Evolutionary conservation across 495 filamentous ascomycete species (phyloP), one percentile per base, ranked within the genome.

Genomic region (Astrothelium subdiscretum): DNA sequence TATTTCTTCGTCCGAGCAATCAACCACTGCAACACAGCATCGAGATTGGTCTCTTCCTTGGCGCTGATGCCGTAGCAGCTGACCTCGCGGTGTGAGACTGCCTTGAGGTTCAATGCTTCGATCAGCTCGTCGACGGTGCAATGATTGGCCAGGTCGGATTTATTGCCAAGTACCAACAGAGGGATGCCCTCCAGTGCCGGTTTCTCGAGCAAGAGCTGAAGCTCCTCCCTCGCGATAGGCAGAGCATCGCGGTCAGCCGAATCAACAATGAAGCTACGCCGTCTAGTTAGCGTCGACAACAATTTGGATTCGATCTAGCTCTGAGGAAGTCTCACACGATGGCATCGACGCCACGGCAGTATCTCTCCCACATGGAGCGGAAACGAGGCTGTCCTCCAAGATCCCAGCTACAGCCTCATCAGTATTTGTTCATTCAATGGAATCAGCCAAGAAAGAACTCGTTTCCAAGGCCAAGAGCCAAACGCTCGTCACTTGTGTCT

Each of bases 41-140:
- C 94, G 66, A 98, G 83, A 75, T 98, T 98, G 32, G 92, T 97
- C 76, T 98, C 94, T 72, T 98, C 92, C 72, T 96, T 96, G 40
- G 92, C 94, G 69, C 91, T 96, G 76, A 98, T 97, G 59, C 94
- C 92, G 74, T 97, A 98, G 78, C 94, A 98, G 80, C 90, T 95
- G 67, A 98, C 92, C 74, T 98, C 94, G 32, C 94, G 89, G 69
- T 89, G 87, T 43, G 87, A 88, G 71, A 98, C 88, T 59, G 85
- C 83, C 75, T 92, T 94, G 32, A 98, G 81, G 67, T 96, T 85
- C 81, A 98, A 83, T 58, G 83, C 86, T 40, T 96, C 92, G 77
- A 98, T 98, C 65, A 98, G 74, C 73, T 97, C 90, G 70, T 98
- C 94, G 31, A 97, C 92, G 40, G 87, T 88, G 32, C 96, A 76